Conservation (phyloP, 2,329 filamentous ascomycete species). For the Penicillium sp. region DNA sequence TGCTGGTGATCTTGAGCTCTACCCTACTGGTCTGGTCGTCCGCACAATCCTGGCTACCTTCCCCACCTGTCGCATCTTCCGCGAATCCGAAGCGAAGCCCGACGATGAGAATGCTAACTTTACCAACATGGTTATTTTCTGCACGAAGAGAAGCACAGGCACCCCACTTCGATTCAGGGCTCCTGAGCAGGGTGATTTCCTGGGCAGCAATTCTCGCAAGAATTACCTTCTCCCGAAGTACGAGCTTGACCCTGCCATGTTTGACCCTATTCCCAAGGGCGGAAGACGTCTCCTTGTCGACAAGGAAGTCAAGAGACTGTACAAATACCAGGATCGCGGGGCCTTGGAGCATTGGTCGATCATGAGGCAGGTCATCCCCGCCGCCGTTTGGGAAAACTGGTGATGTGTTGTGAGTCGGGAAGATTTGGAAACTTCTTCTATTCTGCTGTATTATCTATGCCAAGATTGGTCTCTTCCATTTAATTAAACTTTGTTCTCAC, state of each 20-base stretch:
- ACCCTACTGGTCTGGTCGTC: conserved; percentile 73
- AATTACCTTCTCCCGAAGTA: conserved; percentile 69
- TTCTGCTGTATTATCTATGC: conserved; percentile 1
- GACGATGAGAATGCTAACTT: conserved; percentile 62
- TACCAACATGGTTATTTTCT: conserved; percentile 96
- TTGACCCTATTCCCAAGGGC: conserved; percentile 44
- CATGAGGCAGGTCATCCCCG: conserved; percentile 81
- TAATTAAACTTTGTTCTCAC: not conserved
- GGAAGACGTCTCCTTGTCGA: conserved; percentile 39
- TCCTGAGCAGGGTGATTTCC: conserved; percentile 63
- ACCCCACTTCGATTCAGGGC: conserved; percentile 63
- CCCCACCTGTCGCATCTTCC: conserved; percentile 85
- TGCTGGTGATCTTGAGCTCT: conserved; percentile 78
- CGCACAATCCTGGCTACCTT: conserved; percentile 81
- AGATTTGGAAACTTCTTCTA: not conserved
- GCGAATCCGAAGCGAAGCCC: conserved; percentile 64
- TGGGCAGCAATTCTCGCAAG: conserved; percentile 68
- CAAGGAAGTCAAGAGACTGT: conserved; percentile 63
- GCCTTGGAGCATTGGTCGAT: conserved; percentile 86
- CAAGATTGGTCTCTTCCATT: not conserved
- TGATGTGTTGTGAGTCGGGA: conserved; percentile 43
- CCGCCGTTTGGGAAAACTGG: conserved; percentile 82
- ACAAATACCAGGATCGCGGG: conserved; percentile 69
- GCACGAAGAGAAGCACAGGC: conserved; percentile 60
- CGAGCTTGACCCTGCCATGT: conserved; percentile 57